Evolutionary conservation across 208 protist species (phyloP), one percentile per base, ranked within the genome.

Genomic region (Leishmania turanica): DNA sequence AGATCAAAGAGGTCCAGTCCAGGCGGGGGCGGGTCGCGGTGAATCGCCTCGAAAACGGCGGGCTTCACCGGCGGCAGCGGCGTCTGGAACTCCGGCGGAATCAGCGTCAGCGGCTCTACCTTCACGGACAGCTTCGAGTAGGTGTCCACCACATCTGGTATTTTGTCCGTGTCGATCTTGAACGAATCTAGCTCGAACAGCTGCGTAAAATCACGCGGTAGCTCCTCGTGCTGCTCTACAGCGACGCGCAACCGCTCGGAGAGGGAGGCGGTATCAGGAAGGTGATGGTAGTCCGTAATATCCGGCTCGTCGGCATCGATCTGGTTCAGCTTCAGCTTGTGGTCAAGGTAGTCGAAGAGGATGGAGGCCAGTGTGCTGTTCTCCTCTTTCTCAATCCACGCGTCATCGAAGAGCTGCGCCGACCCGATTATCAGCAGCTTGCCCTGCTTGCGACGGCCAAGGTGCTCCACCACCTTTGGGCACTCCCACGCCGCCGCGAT

Each of bases 1-100:
- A 99, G 90, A 87, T 99, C 98, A 86, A 99, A 99, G 64, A 99
- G 91, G 76, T 99, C 98, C 45, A 99, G 91, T 1, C 96, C 96
- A 1, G 98, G 98, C 15, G 91, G 91, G 31, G 90, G 78, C 2
- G 94, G 93, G 84, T 99, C 98, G 70, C 96, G 87, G 82, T 99
- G 91, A n/a, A 97, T 97, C 1, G 97, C 96, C 49, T 93, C 95
- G 81, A 99, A 99, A 5, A 98, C 95, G 1, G 98, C 98, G 0
- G 98, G 98, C 84, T 97, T 97, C 34, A 99, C 91, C 42, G 97
- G 95, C 37, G 98, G 98, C 68, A 99, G 89, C 21, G 98, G 98
- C 1, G 95, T 96, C 84, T 99, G 91, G 78, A 99, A 99, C 82
- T 99, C 91, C 8, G 98, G 98, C 42, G 96, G 96, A 83, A 99